These are phyloP conservation scores for Phytophthora cajani DNA, from an alignment of 352 stramenopile species.

Conservation along the genomic window DNA sequence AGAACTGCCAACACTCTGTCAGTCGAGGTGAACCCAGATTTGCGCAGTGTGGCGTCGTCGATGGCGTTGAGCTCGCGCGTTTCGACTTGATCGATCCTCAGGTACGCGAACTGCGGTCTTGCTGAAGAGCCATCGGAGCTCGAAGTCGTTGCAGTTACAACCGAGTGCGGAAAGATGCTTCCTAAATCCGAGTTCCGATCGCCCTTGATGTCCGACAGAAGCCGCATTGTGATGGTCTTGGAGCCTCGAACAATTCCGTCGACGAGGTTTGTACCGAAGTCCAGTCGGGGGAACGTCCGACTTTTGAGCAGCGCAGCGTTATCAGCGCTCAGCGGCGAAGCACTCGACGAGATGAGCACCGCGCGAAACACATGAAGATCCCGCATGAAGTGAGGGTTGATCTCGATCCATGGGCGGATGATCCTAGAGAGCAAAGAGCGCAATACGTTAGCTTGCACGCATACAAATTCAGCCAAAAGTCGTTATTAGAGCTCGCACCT, in stretches of 20 bases:
- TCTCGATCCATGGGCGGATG: constrained; percentile 73
- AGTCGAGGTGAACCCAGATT: constrained; percentile 51
- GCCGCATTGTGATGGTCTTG: constrained; percentile 77
- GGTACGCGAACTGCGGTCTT: constrained; percentile 50
- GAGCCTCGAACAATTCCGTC: constrained; percentile 41
- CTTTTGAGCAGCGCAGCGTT: constrained; percentile 24
- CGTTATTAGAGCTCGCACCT: constrained; percentile 29
- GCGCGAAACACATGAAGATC: constrained; percentile 56
- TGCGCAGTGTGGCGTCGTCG: constrained; percentile 38
- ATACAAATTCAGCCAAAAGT: not conserved
- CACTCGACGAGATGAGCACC: constrained; percentile 15
- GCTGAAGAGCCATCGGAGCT: constrained; percentile 3
- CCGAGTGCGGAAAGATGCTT: constrained; percentile 40
- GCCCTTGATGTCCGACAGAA: constrained; percentile 51
- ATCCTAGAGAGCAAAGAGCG: constrained; percentile 31
- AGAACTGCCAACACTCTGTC: constrained; percentile 56
- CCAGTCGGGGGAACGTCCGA: constrained; percentile 43
- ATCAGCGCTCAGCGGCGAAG: constrained; percentile 8
- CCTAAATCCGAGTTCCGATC: constrained; percentile 67
- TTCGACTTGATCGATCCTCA: constrained; percentile 52
- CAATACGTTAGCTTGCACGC: not conserved
- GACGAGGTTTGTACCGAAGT: constrained; percentile 65
- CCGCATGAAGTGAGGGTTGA: constrained; percentile 63
- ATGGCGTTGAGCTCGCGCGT: constrained; percentile 37
- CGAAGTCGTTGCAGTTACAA: constrained; percentile 47